These are phyloP conservation scores for Diversispora eburnea DNA, from an alignment of 192 early-diverging fungal species.

Conservation along the genomic window DNA sequence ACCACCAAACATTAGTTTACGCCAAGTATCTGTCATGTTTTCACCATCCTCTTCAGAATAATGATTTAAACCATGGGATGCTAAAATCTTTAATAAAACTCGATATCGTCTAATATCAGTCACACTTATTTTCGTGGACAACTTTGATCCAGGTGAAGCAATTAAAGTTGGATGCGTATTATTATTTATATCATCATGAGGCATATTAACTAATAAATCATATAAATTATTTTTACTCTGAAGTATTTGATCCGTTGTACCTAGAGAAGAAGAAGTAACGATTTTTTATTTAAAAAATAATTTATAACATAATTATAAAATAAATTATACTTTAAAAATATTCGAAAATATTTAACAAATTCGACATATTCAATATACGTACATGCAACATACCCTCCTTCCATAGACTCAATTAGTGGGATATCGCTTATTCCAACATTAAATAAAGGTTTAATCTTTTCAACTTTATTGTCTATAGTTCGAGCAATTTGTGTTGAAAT, in stretches of 20 bases:
- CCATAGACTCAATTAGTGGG: slow-evolving; percentile 30
- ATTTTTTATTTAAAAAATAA: neutral
- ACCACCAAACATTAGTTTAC: slow-evolving; percentile 43
- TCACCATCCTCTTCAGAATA: slow-evolving; percentile 17
- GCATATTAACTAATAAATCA: slow-evolving; percentile 45
- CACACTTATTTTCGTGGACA: slow-evolving; percentile 25
- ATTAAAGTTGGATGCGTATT: slow-evolving; percentile 2
- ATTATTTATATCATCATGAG: slow-evolving; percentile 4
- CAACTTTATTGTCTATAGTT: slow-evolving; percentile 14
- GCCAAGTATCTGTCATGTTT: slow-evolving; percentile 37
- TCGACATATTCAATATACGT: slow-evolving; percentile 19
- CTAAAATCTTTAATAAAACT: slow-evolving; percentile 36
- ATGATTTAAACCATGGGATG: slow-evolving; percentile 17
- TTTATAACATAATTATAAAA: too few relatives aligned
- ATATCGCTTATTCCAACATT: slow-evolving; percentile 52
- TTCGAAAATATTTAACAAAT: neutral
- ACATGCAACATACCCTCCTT: slow-evolving; percentile 49
- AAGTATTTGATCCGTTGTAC: slow-evolving; percentile 51
- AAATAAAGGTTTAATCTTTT: slow-evolving; percentile 39
- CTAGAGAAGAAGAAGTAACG: slow-evolving; percentile 25
- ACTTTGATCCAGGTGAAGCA: slow-evolving; percentile 24
- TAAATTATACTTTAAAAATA: too few relatives aligned
- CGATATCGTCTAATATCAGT: slow-evolving; percentile 45
- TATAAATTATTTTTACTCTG: slow-evolving; percentile 43
- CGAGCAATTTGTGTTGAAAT: slow-evolving; percentile 31